A percentile compares a stretch with the other conserved stretches of the same genome.
Conservation (phyloP, 352 stramenopile species). For the Ophiocytium majus region DNA sequence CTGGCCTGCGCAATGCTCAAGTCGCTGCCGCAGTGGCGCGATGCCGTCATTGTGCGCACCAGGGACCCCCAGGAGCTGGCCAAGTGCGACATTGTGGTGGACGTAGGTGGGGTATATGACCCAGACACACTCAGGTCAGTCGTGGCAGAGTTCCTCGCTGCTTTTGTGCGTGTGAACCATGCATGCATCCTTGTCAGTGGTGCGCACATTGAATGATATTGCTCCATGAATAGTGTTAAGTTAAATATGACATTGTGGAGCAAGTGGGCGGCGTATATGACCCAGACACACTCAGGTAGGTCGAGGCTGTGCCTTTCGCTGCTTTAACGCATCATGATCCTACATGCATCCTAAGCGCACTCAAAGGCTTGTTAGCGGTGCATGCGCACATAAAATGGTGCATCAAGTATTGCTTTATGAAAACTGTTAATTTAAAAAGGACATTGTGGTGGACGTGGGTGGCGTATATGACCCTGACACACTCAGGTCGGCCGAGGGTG, state of each 20-base stretch:
- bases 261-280: constrained; percentile 95
- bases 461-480: constrained; percentile 82
- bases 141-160: constrained; percentile 47
- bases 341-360: no score
- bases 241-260: constrained; percentile 86
- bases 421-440: no score
- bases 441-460: constrained; percentile 95
- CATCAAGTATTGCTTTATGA: no score
- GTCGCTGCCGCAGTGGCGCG: constrained; percentile 80
- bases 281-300: constrained; percentile 64
- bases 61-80: constrained; percentile 82
- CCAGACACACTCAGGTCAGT: constrained; percentile 57
- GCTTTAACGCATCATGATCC: no score
- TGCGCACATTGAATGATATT: no score
- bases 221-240: no score
- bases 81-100: constrained; percentile 89
- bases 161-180: not conserved
- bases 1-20: constrained; percentile 95
- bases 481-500: constrained; percentile 78
- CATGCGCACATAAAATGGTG: no score
- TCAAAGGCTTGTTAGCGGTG: no score
- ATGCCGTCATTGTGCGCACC: constrained; percentile 52
- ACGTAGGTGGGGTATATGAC: constrained; percentile 94
- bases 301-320: no score
- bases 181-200: no score